Percentiles rank a stretch among this genome's conserved stretches.
Conservation (phyloP, 805 yeast genomes). For the Metschnikowia amazonensis region DNA sequence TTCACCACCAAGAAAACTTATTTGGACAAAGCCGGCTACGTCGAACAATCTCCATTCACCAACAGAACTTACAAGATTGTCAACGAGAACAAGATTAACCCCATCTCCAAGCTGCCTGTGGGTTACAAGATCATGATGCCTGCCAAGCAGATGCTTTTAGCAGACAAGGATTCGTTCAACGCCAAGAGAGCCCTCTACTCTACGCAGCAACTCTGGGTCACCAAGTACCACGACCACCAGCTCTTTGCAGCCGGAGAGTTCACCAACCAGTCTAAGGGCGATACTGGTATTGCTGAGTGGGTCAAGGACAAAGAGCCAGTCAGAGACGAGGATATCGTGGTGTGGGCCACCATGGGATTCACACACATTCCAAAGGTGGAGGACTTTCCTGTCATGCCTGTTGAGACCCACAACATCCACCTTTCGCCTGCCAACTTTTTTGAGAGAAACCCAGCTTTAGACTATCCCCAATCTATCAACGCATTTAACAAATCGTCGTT, state of each 20-base stretch:
- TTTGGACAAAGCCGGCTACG: constrained; percentile 66
- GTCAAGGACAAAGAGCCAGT: constrained; percentile 64
- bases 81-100: constrained; percentile 69
- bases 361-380: constrained; percentile 81
- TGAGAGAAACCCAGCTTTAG: constrained; percentile 73
- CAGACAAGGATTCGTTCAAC: constrained; percentile 59
- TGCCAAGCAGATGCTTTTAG: constrained; percentile 72
- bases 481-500: constrained; percentile 60
- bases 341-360: constrained; percentile 79
- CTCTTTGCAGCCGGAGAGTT: constrained; percentile 81
- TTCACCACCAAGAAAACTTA: constrained; percentile 58
- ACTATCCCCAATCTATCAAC: constrained; percentile 69
- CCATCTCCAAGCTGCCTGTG: constrained; percentile 65
- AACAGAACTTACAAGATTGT: constrained; percentile 71
- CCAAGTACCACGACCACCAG: constrained; percentile 70
- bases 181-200: constrained; percentile 70
- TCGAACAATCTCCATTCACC: constrained; percentile 73
- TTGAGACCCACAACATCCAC: constrained; percentile 64
- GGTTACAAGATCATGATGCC: constrained; percentile 74
- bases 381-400: constrained; percentile 90
- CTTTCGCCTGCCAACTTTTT: constrained; percentile 73
- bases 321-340: constrained; percentile 71
- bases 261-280: constrained; percentile 72
- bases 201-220: constrained; percentile 77
- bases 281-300: constrained; percentile 70